Evolutionary conservation across 2,329 filamentous ascomycete genomes (phyloP), one percentile per base, ranked within the genome.

Genomic region (Cladorrhinum sp.): DNA sequence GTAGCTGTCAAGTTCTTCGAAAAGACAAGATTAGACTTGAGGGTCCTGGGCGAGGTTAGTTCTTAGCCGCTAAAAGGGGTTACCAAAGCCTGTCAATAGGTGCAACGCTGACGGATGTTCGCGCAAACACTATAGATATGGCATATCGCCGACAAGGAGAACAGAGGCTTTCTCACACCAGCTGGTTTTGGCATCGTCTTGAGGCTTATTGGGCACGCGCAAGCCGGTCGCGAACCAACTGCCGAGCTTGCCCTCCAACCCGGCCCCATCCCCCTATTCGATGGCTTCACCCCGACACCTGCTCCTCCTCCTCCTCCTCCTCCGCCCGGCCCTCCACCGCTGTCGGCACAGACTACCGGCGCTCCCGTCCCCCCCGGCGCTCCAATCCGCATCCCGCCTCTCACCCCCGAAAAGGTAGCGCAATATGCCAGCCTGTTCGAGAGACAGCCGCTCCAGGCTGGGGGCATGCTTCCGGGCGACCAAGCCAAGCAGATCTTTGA

Each of bases 121-220:
- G 21, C 10, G 18, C 18, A n/a, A 57, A 39, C 23, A 7, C 21
- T 23, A 58, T 75, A 96, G 90, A 98, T 99, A 82, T 99, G 95
- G 95, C 94, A 98, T 78, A 95, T 99, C 74, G 94, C 95, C 68
- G 95, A 99, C 79, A 92, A 86, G 67, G 94, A 98, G 79, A 99
- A 99, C 79, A 87, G 93, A 66, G 95, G 95, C 57, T 90, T 98
- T 68, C 81, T 99, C 67, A 97, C 93, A 33, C 92, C 92, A 20
- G 86, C 92, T 48, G 95, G 94, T 73, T 99, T 99, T 77, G 91
- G 93, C 63, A 86, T 96, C 73, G 95, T 96, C 61, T 78, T 99
- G 73, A 86, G 95, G 71, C 86, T 99, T 73, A 98, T 99, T 73
- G 95, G 92, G 62, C 95, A 98, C 78, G 93, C 92, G 66, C 95